Evolutionary conservation across 2,329 filamentous ascomycete species (phyloP).

Genomic region (Alternaria sp.): DNA sequence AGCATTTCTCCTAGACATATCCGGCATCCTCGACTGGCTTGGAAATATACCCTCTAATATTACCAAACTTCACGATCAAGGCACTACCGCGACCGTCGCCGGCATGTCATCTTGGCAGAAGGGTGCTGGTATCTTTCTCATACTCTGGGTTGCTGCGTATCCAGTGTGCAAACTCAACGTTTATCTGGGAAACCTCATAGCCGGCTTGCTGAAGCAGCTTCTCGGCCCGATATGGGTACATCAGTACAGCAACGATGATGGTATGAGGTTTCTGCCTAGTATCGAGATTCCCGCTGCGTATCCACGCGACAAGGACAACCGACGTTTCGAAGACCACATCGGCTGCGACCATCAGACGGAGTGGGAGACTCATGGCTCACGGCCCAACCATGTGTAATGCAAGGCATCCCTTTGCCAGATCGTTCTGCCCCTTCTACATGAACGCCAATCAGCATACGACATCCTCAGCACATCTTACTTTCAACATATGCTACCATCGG

Average conservation of each 20-base stretch:
- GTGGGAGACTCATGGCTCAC: neutral
- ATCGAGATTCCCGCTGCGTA: constrained; percentile 26
- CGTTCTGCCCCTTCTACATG: neutral
- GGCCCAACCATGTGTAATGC: neutral
- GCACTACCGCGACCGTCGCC: neutral
- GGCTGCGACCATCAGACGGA: neutral
- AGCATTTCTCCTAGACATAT: constrained; percentile 26
- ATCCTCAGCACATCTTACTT: neutral
- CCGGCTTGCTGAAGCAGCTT: constrained; percentile 4
- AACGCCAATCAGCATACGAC: neutral
- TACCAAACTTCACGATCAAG: neutral
- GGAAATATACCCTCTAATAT: constrained; percentile 1
- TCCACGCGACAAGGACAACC: neutral
- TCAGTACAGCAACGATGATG: constrained; percentile 27
- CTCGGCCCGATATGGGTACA: constrained; percentile 23
- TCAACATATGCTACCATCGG: neutral
- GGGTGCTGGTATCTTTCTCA: constrained; percentile 16
- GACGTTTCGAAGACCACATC: neutral
- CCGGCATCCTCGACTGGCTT: constrained; percentile 26
- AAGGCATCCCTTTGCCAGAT: neutral
- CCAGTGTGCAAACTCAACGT: constrained; percentile 27
- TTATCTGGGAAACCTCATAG: constrained; percentile 18
- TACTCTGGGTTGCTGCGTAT: constrained; percentile 32
- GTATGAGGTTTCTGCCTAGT: constrained; percentile 21
- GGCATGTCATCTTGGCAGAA: constrained; percentile 28